Evolutionary conservation across 2,329 filamentous ascomycete genomes (phyloP), one percentile per base, ranked within the genome.

Genomic region (Epichloe amarillans): DNA sequence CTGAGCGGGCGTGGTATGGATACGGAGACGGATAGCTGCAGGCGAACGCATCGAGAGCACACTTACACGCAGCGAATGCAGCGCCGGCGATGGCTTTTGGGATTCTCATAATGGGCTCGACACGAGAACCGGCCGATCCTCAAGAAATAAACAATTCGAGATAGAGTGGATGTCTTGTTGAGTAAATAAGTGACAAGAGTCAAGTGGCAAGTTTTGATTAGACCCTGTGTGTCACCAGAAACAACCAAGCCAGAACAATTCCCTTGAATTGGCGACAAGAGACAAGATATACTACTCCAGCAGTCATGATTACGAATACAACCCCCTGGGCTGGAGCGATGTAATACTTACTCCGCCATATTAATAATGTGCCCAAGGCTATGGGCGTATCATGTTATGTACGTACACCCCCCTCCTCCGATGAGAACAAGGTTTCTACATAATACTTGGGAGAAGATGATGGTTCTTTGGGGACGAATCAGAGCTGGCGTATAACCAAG

Each of bases 11-110:
- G 5, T 14, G 30, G 8, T 30, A 1, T 30, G 30, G 30, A 30
- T 30, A 30, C 2, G 30, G 21, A 23, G n/a, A 42, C 3, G 5
- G 6, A 12, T 42, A 11, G 40, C 17, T 3, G 40, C 17, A 11
- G 30, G 40, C 12, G 8, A 21, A 12, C 2, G 11, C 21, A 12
- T 36, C 6, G 14, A 21, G 11, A 8, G 14, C 4, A 21, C 10
- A 50, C 47, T 50, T 44, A 50, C 47, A 44, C 12, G 33, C 47
- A n/a, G 47, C 30, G 15, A 50, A 10, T 14, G 40, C 47, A 23
- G 41, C 40, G 21, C 47, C 47, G 12, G 4, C 33, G 35, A 39
- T 8, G 15, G 36, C 40, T 39, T n/a, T 50, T 6, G 47, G 17
- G 15, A 26, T 19, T 36, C 26, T 50, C 47, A 50, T 50, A 21